These are phyloP conservation scores for Dothideomycetidae sp. DNA, from an alignment of 2,329 filamentous ascomycete genomes.

Conservation along the genomic window DNA sequence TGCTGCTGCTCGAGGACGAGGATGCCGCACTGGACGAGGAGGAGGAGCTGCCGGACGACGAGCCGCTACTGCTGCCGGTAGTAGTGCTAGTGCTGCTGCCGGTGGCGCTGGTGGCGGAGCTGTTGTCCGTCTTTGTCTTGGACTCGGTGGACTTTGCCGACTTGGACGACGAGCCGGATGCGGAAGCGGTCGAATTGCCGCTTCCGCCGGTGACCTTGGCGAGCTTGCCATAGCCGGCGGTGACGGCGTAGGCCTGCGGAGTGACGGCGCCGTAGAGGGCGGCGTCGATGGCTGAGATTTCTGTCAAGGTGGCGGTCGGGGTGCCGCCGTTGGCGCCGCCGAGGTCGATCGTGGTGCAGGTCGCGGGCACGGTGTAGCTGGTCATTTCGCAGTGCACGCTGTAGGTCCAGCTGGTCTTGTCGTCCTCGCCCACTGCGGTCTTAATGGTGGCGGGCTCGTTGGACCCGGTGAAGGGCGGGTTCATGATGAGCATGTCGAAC, in stretches of 20 bases:
- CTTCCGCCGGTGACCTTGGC: constrained; percentile 1
- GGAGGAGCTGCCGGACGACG: too few species aligned
- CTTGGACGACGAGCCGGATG: neutral
- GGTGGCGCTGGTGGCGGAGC: neutral
- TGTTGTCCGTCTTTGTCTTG: neutral
- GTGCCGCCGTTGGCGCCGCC: constrained; percentile 6
- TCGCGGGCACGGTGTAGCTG: constrained; percentile 1
- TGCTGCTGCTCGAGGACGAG: too few species aligned
- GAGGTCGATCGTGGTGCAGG: constrained; percentile 6
- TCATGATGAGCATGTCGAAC: neutral
- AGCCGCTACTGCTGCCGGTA: neutral
- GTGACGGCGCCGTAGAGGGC: neutral
- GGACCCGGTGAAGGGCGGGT: neutral
- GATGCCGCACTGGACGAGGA: too few species aligned
- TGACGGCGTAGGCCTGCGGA: constrained; percentile 1
- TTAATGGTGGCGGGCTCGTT: neutral
- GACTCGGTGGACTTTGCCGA: too few species aligned
- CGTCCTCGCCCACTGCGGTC: neutral
- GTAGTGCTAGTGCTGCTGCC: neutral
- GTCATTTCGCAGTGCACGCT: constrained; percentile 6
- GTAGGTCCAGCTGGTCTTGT: constrained; percentile 2
- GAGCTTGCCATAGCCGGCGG: constrained; percentile 8
- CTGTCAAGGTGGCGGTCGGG: constrained; percentile 1
- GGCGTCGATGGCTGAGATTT: neutral
- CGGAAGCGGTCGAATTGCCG: neutral